A percentile compares a stretch with the other conserved stretches of the same genome.
Conservation (phyloP, 495 filamentous ascomycete species). For the Haplographium delicatum region DNA sequence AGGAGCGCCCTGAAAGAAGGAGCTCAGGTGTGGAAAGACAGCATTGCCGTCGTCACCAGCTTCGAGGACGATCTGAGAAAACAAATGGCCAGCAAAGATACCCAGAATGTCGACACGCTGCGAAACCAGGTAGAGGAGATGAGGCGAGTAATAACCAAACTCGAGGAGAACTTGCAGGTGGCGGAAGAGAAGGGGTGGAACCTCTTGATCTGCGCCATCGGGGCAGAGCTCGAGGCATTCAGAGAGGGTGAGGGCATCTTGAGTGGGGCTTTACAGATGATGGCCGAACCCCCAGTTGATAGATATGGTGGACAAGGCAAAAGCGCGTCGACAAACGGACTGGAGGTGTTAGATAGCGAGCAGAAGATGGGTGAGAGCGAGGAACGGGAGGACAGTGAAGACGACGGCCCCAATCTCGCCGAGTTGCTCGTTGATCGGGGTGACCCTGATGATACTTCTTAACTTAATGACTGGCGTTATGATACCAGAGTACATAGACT, state of each 20-base stretch:
- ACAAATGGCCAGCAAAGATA: slow-evolving; percentile 10
- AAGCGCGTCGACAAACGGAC: background rate
- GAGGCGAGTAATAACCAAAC: slow-evolving; percentile 45
- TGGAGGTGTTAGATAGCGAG: slow-evolving; percentile 2
- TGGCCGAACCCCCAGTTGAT: background rate
- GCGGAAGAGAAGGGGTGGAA: slow-evolving; percentile 75
- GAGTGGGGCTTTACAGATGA: slow-evolving; percentile 27
- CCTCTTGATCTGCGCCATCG: slow-evolving; percentile 78
- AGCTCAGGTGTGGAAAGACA: slow-evolving; percentile 70
- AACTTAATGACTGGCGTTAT: too few relatives aligned
- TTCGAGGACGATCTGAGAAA: slow-evolving; percentile 51
- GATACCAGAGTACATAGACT: too few relatives aligned
- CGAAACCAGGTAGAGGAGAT: slow-evolving; percentile 48
- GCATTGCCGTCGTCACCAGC: slow-evolving; percentile 53
- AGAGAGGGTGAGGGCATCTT: slow-evolving; percentile 63
- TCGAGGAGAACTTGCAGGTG: slow-evolving; percentile 56
- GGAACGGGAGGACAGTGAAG: slow-evolving; percentile 19
- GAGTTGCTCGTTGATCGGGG: slow-evolving; percentile 21
- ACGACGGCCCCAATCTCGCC: slow-evolving; percentile 22
- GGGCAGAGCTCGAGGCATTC: slow-evolving; percentile 84
- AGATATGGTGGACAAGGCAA: background rate
- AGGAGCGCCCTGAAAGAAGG: slow-evolving; percentile 78
- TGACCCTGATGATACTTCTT: background rate
- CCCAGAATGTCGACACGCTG: slow-evolving; percentile 30
- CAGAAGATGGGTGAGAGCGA: background rate